Evolutionary conservation across 768 basidiomycete genomes (phyloP), one percentile per base, ranked within the genome.

Genomic region (Boletus rubroflammeus): DNA sequence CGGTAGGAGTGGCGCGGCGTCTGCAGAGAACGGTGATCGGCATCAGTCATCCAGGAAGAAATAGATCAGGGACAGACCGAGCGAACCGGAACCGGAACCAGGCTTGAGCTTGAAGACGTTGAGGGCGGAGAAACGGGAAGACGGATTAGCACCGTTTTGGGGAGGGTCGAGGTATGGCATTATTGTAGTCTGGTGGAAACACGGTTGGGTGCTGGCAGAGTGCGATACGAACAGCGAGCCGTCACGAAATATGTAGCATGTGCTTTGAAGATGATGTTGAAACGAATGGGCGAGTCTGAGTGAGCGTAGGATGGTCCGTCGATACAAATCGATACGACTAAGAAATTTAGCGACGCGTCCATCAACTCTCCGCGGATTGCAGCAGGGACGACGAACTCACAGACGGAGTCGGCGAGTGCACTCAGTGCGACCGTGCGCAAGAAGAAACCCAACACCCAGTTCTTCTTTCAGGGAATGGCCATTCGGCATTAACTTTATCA

Each of bases 1-100:
- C 0, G 86, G 86, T 2, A 74, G 80, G 7, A 80, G 81, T 32
- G 74, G 71, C 44, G 54, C 53, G 15, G 54, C 6, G n/a, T 62
- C 63, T 66, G 48, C 13, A 44, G 14, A 15, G n/a, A 19, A 21
- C 8, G 25, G 35, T 8, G 21, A 54, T 39, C 25, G 43, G 43
- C 1, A 40, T 19, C 6, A 32, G 21, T 5, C 11, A 2, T 9
- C 10, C 2, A 13, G 58, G 51, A 48, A 42, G 26, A 53, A 26
- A 32, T 1, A 26, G 26, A 13, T 17, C 17, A 17, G 31, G 25
- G 15, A 54, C 44, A 6, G 9, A 57, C 53, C 52, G 10, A 47
- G 21, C 31, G 35, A 35, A 47, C 35, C 13, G 8, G 35, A n/a
- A 7, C n/a, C 9, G 2, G 36, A 21, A 15, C 47, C 28, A 2